Conservation (phyloP, 169 alveolate species). For the Fabrea salina region DNA sequence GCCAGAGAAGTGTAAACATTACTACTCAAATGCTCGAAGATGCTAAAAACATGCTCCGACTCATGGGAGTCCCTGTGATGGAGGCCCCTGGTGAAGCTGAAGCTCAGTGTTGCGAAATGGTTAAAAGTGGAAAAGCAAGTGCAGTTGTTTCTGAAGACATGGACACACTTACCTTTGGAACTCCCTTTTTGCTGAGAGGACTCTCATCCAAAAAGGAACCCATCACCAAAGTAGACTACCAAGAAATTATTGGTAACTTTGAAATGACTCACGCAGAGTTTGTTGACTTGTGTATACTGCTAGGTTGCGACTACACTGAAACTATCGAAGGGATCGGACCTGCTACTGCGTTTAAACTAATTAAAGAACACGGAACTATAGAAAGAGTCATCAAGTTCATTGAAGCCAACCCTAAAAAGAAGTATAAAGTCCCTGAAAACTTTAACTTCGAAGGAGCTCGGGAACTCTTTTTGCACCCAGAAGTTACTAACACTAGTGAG, state of each 20-base stretch:
- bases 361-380: constrained; percentile 85
- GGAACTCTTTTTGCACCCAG: constrained; percentile 62
- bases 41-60: constrained; percentile 76
- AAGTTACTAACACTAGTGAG: constrained; percentile 37
- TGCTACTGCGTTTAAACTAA: constrained; percentile 90
- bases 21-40: constrained; percentile 92
- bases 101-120: constrained; percentile 95
- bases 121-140: constrained; percentile 87
- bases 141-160: constrained; percentile 98
- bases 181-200: constrained; percentile 83
- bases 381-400: constrained; percentile 84
- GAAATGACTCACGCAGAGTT: constrained; percentile 89
- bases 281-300: constrained; percentile 94
- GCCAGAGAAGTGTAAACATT: constrained; percentile 91
- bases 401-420: constrained; percentile 60
- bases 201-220: constrained; percentile 71
- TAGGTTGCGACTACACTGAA: constrained; percentile 97
- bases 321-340: constrained; percentile 84
- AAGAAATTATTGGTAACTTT: constrained; percentile 73
- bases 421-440: constrained; percentile 53
- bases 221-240: constrained; percentile 49
- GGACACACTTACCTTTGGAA: constrained; percentile 96
- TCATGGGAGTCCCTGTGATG: constrained; percentile 95
- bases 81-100: constrained; percentile 97
- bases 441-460: constrained; percentile 61